Base-by-base conservation (phyloP, 2,329 filamentous ascomycete species). In the Catunica adiposa region DNA sequence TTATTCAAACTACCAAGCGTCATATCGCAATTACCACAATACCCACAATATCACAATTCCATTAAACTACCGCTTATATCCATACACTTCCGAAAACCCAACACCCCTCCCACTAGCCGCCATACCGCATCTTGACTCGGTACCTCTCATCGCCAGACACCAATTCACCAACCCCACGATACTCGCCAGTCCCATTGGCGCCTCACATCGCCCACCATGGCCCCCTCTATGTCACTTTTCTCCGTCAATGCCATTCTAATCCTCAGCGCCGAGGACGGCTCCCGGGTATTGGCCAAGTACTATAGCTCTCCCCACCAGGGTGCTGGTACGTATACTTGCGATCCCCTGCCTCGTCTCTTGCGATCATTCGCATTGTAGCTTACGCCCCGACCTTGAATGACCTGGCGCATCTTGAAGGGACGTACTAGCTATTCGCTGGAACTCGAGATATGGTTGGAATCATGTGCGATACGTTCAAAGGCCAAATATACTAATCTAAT, bases 271-370 rank as follows among this genome's bases (percentile, higher is more conserved):
- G 88, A 95, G 71, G 90, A 97, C 69, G 86, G 86, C 66, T 85
- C 85, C 59, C 82, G 90, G 69, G 86, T 97, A 72, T 88, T 95
- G 68, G 81, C 89, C 66, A 96, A 96, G 75, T 95, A 95, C 79
- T 95, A 90, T 76, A 71, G 69, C 69, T 73, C 69, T 73, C 84
- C 68, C 69, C 84, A 73, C 65, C 68, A 66, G 51, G 56, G 56
- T 31, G 46, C 29, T 20, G 56, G 56, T 68, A 68, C 67, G 64
- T 67, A 68, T 46, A 31, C 15, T 25, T 26, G 14, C 17, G 29
- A 17, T 44, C 20, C 15, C 40, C 40, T n/a, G 40, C 40, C 4
- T n/a, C 29, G n/a, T n/a, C n/a, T n/a, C n/a, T n/a, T n/a, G n/a
- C n/a, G n/a, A n/a, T n/a, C n/a, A n/a, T n/a, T n/a, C n/a, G n/a